Evolutionary conservation across 2,329 filamentous ascomycete species (phyloP).

Genomic region (Aspergillus thermomutatus): DNA sequence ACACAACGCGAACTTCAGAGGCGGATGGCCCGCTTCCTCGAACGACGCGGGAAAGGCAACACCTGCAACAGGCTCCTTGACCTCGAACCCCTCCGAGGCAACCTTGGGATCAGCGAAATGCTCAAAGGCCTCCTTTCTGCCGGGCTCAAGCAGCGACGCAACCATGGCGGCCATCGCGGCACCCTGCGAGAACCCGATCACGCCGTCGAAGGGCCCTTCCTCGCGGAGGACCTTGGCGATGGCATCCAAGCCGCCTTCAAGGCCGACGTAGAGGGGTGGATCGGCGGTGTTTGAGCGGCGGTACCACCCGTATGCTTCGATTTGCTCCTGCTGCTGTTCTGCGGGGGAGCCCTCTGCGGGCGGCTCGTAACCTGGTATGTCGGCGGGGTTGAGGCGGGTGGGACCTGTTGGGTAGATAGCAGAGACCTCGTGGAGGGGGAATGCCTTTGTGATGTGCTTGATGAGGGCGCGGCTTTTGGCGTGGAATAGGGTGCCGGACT

Average conservation of each 20-base stretch:
- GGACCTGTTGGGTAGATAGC: slow-evolving; percentile 70
- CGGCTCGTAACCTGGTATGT: slow-evolving; percentile 66
- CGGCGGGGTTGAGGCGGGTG: slow-evolving; percentile 57
- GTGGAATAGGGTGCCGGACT: slow-evolving; percentile 80
- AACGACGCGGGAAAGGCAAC: slow-evolving; percentile 54
- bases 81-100: slow-evolving; percentile 13
- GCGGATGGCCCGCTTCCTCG: slow-evolving; percentile 45
- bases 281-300: slow-evolving; percentile 60
- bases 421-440: slow-evolving; percentile 58
- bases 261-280: slow-evolving; percentile 61
- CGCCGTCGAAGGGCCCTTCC: slow-evolving; percentile 69
- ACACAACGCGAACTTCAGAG: slow-evolving; percentile 66
- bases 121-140: slow-evolving; percentile 48
- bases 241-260: slow-evolving; percentile 64
- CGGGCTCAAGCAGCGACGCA: slow-evolving; percentile 65
- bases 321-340: slow-evolving; percentile 28
- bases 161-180: slow-evolving; percentile 70
- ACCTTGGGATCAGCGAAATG: slow-evolving; percentile 25
- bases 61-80: slow-evolving; percentile 30
- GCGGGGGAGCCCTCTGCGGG: slow-evolving; percentile 29
- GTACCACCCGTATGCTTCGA: slow-evolving; percentile 84
- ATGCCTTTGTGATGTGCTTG: slow-evolving; percentile 72
- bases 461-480: slow-evolving; percentile 84
- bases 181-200: slow-evolving; percentile 81
- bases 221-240: slow-evolving; percentile 62